A percentile compares a stretch with the other conserved stretches of the same genome.
phyloP scores from a whole-genome alignment of 192 early-diverging fungal genomes.

The Chytriomyces sp. region DNA sequence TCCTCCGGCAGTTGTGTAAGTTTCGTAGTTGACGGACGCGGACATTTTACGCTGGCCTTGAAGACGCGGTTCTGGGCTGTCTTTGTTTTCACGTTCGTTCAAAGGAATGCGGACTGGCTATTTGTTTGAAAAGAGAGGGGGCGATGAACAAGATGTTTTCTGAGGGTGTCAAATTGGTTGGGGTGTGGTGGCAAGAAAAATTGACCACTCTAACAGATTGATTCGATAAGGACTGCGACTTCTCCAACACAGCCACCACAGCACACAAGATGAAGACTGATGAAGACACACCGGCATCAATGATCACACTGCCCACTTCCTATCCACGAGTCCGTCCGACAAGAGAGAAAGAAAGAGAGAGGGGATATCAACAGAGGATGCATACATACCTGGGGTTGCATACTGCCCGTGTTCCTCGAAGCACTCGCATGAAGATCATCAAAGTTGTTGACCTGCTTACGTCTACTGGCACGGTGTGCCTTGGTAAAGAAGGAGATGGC shows the following conservation, averaged over 20 bases:
- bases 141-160: no score
- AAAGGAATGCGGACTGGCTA: background rate
- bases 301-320: no score
- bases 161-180: no score
- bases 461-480: background rate
- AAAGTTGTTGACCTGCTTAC: constrained; percentile 3
- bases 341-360: background rate
- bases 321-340: background rate
- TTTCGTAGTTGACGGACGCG: background rate
- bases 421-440: constrained; percentile 15
- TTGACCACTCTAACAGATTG: no score
- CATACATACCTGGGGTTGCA: constrained; percentile 1
- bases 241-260: no score
- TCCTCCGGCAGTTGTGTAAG: background rate
- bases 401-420: background rate
- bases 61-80: background rate
- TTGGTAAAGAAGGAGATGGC: constrained; percentile 24
- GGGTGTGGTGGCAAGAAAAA: no score
- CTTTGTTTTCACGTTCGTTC: background rate
- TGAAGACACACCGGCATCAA: no score
- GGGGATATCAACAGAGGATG: background rate
- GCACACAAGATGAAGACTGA: no score
- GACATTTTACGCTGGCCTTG: background rate
- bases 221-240: no score
- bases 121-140: background rate